A percentile compares a stretch with the other conserved stretches of the same genome.
These are phyloP conservation scores for Ogataea ramenticola DNA, from an alignment of 805 yeast species.

Conservation along the genomic window DNA sequence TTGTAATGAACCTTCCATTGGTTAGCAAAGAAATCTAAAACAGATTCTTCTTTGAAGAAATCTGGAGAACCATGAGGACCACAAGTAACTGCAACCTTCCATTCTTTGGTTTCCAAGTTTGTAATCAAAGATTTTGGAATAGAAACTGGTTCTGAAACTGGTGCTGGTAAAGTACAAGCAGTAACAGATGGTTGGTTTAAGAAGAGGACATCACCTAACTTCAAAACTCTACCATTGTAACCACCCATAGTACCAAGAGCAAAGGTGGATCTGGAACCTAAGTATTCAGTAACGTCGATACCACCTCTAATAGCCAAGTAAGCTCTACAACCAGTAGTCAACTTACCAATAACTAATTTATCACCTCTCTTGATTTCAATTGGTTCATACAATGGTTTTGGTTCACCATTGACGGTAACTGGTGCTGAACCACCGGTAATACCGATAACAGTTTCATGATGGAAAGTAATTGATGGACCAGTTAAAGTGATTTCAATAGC, in stretches of 20 bases:
- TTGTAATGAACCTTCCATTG: conserved; percentile 96
- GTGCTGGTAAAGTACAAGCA: conserved; percentile 65
- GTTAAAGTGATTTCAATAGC: conserved; percentile 83
- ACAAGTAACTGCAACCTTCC: conserved; percentile 90
- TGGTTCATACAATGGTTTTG: conserved; percentile 65
- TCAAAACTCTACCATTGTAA: conserved; percentile 84
- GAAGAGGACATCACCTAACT: conserved; percentile 87
- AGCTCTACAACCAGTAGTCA: conserved; percentile 78
- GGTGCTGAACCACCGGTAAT: conserved; percentile 81
- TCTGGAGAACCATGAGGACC: conserved; percentile 99
- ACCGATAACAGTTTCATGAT: conserved; percentile 68
- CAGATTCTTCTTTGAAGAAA: conserved; percentile 72
- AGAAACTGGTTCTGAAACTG: conserved; percentile 54
- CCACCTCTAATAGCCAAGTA: conserved; percentile 91
- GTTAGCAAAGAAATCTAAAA: conserved; percentile 64
- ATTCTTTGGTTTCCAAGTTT: conserved; percentile 40
- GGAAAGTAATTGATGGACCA: conserved; percentile 86
- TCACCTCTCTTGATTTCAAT: conserved; percentile 67
- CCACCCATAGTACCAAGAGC: conserved; percentile 94
- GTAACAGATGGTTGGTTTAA: conserved; percentile 70
- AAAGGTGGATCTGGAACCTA: conserved; percentile 95
- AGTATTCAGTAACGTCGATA: conserved; percentile 85
- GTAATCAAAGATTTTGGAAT: conserved; percentile 57
- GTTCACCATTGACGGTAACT: conserved; percentile 56
- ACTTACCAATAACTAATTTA: conserved; percentile 71